Conservation (phyloP, 345 rosid genomes). For the Raphanus raphanistrum region DNA sequence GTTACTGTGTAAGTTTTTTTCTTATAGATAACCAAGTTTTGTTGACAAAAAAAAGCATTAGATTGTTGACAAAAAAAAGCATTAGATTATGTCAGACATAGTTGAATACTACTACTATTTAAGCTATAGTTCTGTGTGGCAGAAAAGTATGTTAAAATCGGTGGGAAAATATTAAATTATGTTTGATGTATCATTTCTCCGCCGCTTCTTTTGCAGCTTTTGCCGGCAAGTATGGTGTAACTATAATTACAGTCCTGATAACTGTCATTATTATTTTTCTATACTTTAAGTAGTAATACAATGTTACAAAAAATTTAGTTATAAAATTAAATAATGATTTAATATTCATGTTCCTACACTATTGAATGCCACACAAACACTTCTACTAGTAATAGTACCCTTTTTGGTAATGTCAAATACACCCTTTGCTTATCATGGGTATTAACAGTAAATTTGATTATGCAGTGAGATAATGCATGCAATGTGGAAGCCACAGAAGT, state of each 20-base stretch:
- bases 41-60: not conserved
- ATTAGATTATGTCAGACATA: conserved; percentile 30
- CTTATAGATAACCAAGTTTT: conserved; percentile 5
- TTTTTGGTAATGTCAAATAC: not conserved
- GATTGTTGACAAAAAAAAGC: not conserved
- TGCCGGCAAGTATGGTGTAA: conserved; percentile 63
- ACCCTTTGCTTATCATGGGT: not conserved
- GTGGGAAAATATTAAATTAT: conserved; percentile 21
- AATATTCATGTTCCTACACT: conserved; percentile 2
- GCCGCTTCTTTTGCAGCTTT: conserved; percentile 90
- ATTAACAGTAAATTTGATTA: not conserved
- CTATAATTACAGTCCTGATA: conserved; percentile 34
- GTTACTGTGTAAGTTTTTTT: conserved; percentile 84
- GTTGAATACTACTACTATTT: conserved; percentile 26
- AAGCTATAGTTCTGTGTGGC: conserved; percentile 19
- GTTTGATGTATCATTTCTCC: conserved; percentile 47
- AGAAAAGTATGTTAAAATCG: conserved; percentile 3
- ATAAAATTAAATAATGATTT: not conserved
- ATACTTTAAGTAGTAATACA: conserved; percentile 25
- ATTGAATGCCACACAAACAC: conserved; percentile 17
- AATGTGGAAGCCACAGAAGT: conserved; percentile 99
- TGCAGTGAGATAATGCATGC: conserved; percentile 98
- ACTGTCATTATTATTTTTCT: conserved; percentile 10
- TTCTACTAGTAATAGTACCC: conserved; percentile 16
- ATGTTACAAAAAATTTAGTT: not conserved